Evolutionary conservation across 352 stramenopile genomes (phyloP).

Genomic region (Globisporangium echinulatum): DNA sequence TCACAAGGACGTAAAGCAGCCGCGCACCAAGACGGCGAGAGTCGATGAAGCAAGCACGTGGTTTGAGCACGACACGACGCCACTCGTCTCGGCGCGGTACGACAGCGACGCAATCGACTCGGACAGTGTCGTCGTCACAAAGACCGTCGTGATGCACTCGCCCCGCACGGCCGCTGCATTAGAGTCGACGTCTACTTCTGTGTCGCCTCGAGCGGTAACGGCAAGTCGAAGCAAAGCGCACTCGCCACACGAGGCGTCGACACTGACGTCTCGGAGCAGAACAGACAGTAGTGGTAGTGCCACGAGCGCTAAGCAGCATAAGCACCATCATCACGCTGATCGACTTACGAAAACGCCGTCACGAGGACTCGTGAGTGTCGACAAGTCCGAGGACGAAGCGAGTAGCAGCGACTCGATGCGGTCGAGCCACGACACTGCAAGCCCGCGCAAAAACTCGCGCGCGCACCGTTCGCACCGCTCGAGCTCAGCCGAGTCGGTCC

Average conservation of each 20-base stretch:
- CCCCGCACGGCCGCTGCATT: conserved; percentile 11
- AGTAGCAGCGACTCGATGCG: neutral
- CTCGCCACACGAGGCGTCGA: neutral
- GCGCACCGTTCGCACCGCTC: conserved; percentile 4
- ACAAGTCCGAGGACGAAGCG: conserved; percentile 14
- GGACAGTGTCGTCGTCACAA: conserved; percentile 40
- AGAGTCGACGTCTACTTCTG: neutral
- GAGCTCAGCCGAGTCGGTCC: conserved; percentile 7
- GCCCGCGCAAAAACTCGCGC: conserved; percentile 3
- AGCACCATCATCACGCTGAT: neutral
- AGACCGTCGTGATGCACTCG: conserved; percentile 45
- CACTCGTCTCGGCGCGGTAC: conserved; percentile 43
- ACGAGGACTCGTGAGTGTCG: conserved; percentile 11
- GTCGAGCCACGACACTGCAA: neutral
- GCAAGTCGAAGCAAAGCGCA: neutral
- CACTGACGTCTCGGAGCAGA: neutral
- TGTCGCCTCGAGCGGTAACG: neutral
- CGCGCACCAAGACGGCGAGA: conserved; percentile 5
- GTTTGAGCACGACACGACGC: conserved; percentile 61
- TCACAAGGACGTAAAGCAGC: too few species aligned
- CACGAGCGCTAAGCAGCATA: neutral
- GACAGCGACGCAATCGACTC: conserved; percentile 25
- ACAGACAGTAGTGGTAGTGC: conserved; percentile 3
- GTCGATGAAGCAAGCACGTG: conserved; percentile 29
- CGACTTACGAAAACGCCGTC: conserved; percentile 10